Evolutionary conservation across 306 rosid species (phyloP), one percentile per base, ranked within the genome.

Genomic region (Corylus avellana): DNA sequence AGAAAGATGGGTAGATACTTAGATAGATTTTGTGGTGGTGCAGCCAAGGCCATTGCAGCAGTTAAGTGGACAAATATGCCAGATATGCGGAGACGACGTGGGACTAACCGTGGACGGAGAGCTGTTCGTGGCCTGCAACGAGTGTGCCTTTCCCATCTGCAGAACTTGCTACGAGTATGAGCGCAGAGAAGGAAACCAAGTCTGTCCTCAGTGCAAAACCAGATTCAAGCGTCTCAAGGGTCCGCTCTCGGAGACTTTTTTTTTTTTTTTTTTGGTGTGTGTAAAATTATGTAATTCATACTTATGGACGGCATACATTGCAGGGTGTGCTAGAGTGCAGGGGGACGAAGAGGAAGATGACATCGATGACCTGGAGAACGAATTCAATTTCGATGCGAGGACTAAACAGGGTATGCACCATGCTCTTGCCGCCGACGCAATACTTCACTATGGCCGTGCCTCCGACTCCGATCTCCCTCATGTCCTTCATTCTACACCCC

Each of bases 321-420:
- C 80, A 92, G 97, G 97, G 32, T 83, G 87, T 76, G 88, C 86
- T 51, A 87, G 97, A 77, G 92, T 92, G 76, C 90, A 87, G 1
- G 94, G 97, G 6, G 94, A 92, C 85, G 97, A 92, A 61, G 97
- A 92, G 37, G 97, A 92, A 80, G 97, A 92, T 32, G 92, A 57
- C 50, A 76, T 83, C 25, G 89, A 90, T 81, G 97, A 92, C 69
- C 62, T 90, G 82, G 97, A 92, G 73, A 79, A 90, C 49, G 97
- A 92, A 46, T 86, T 90, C 49, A 87, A 79, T 75, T 85, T 82
- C 50, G 80, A 77, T 46, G 83, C 72, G 17, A 66, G 4, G 53
- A 83, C 22, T 76, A 54, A 70, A 61, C 77, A 48, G 12, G 69
- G 75, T 35, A 70, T 71, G 70, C 79, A 87, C 3, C 46, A 48